Evolutionary conservation across 1,284 basidiomycete genomes (phyloP), one percentile per base, ranked within the genome.

Genomic region (Marasmius oreades): DNA sequence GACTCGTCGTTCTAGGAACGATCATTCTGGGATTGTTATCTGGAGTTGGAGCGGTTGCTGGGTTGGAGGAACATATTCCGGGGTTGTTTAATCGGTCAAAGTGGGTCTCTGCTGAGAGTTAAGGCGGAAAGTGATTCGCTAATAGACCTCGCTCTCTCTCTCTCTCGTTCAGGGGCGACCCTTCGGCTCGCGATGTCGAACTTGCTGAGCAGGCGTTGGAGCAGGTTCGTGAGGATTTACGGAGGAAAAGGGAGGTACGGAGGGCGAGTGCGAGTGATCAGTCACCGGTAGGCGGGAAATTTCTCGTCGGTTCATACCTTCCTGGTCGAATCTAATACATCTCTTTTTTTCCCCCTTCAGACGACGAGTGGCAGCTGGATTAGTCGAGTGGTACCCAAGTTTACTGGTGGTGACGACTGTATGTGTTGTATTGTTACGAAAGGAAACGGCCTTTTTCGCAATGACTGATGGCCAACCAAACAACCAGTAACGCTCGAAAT

Each of bases 1-100:
- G 88, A 11, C 74, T 92, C n/a, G 79, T 86, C n/a, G 84, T 90
- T 5, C 69, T 91, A 26, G 89, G 89, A 2, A 90, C 85, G 0
- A 75, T 85, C 26, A 79, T 89, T 50, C 82, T 92, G 10, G 89
- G 89, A 2, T 63, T 84, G 1, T 73, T 92, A 2, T 89, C 88
- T 0, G 89, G 89, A 0, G 86, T 90, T 58, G 89, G 90, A 61
- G 86, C 88, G 1, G 76, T 88, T 37, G 83, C 78, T 59, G 85
- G 80, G 47, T 77, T 81, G 0, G 88, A 86, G 85, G 72, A 63
- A 2, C 77, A 71, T 60, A 53, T n/a, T n/a, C n/a, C 78, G 3
- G 74, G 68, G 51, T 68, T 59, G 59, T 62, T 67, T n/a, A 62
- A 63, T 1, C 54, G 60, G 23, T 12, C 55, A 11, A 58, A 61